phyloP scores from a whole-genome alignment of 371 early-diverging fungal species.

The Rhizopus sp. region DNA sequence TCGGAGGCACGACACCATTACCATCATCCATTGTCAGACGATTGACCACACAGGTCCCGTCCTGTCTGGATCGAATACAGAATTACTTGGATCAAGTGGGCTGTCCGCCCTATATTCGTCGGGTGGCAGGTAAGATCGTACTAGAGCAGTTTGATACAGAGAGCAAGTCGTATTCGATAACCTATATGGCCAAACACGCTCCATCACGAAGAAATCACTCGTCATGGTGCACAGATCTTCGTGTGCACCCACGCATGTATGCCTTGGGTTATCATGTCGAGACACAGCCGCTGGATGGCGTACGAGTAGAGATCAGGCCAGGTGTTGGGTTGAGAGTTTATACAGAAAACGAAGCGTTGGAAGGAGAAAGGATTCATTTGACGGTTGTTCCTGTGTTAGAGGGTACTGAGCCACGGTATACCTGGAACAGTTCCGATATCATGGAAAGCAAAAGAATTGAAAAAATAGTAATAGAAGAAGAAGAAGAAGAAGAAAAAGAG shows the following conservation, averaged over 20 bases:
- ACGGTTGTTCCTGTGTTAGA: conserved; percentile 19
- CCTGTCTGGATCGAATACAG: conserved; percentile 48
- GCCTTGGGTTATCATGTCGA: conserved; percentile 32
- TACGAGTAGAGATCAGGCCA: conserved; percentile 34
- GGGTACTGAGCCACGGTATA: conserved; percentile 12
- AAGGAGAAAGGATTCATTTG: conserved; percentile 31
- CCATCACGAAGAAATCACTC: conserved; percentile 30
- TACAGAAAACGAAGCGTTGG: conserved; percentile 30
- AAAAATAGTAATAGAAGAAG: conserved; percentile 12
- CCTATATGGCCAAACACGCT: conserved; percentile 42
- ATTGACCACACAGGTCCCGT: conserved; percentile 47
- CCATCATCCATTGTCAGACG: conserved; percentile 53
- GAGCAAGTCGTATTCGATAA: conserved; percentile 30
- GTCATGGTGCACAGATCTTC: conserved; percentile 47
- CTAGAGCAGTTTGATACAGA: conserved; percentile 34
- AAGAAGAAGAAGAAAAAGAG: not conserved
- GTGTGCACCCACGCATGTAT: conserved; percentile 40
- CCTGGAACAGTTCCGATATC: conserved; percentile 15
- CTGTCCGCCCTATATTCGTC: conserved; percentile 57
- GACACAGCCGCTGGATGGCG: conserved; percentile 18
- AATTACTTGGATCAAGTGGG: conserved; percentile 48
- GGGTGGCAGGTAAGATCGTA: conserved; percentile 45
- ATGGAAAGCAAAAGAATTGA: not conserved
- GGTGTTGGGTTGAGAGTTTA: conserved; percentile 43
- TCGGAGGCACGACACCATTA: conserved; percentile 48